phyloP scores from a whole-genome alignment of 1,284 basidiomycete genomes.

The Microbotryum intermedium region DNA sequence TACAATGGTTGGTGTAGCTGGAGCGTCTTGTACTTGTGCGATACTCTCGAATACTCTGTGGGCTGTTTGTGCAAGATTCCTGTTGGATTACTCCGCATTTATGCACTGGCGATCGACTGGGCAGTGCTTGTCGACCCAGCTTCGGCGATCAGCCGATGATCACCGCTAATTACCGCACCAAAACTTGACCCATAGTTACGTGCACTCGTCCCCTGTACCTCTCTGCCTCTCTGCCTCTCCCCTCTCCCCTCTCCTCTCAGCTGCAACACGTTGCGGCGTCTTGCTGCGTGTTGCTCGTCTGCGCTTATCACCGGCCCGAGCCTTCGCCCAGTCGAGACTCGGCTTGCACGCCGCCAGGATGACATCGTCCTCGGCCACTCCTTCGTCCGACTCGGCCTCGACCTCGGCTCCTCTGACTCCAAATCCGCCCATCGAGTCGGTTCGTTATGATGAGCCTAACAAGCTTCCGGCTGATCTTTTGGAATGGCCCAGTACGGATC shows the following conservation, averaged over 20 bases:
- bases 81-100: conserved; percentile 34
- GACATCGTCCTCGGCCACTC: background rate
- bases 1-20: conserved; percentile 16
- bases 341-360: background rate
- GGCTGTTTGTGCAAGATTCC: conserved; percentile 35
- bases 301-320: background rate
- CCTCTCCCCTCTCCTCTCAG: too few relatives aligned
- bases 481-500: background rate
- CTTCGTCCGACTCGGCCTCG: background rate
- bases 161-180: too few relatives aligned
- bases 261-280: too few relatives aligned
- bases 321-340: background rate
- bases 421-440: background rate
- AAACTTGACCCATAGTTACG: too few relatives aligned
- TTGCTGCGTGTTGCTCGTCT: background rate
- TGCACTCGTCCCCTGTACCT: too few relatives aligned
- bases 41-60: conserved; percentile 12
- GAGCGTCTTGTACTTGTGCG: background rate
- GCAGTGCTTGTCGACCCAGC: background rate
- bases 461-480: background rate
- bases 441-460: conserved; percentile 5
- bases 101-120: conserved; percentile 22
- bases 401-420: background rate
- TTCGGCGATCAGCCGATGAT: background rate
- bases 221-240: too few relatives aligned